Evolutionary conservation across 257 asterid genomes (phyloP), one percentile per base, ranked within the genome.

Genomic region (Nyctanthes arbortristis): DNA sequence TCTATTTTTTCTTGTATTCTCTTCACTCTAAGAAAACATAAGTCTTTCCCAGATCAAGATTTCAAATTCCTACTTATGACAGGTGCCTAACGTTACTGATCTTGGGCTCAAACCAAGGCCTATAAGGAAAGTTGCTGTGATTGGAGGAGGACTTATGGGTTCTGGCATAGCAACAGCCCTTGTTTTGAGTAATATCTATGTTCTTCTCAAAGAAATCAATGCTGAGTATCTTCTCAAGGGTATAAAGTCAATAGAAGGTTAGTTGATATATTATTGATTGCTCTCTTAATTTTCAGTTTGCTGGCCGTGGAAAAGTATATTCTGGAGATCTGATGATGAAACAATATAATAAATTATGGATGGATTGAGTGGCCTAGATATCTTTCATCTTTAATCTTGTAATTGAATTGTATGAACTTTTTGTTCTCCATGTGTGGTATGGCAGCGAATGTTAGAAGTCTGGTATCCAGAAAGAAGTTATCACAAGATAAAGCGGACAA

Each of bases 61-160:
- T 71, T 43, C 54, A 70, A 25, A 61, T 72, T n/a, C 7, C 11
- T 58, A 31, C 37, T 56, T 64, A 45, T 73, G 60, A 33, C 80
- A 94, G 99, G 88, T 94, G 66, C 98, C 99, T 58, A 84, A 84
- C 81, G 92, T 91, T 40, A 66, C 99, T 71, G 97, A 94, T 67
- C 66, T 85, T 79, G 99, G 99, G 68, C 94, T 94, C 54, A 94
- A 89, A 77, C 97, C 99, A 65, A 94, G 91, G 80, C 77, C 82
- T 45, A 69, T 92, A 43, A 87, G 79, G 87, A 91, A 84, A 79
- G 90, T 91, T 74, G 99, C 96, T 61, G 81, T 94, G 16, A 91
- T 94, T 70, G 99, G 99, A 73, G 99, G 97, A 77, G 99, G 99
- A 54, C 80, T 94, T 72, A 94, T 91, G 98, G 99, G 99, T 77